A percentile compares a stretch with the other conserved stretches of the same genome.
These are phyloP conservation scores for Mercurialis annua DNA, from an alignment of 345 rosid genomes.

Conservation along the genomic window DNA sequence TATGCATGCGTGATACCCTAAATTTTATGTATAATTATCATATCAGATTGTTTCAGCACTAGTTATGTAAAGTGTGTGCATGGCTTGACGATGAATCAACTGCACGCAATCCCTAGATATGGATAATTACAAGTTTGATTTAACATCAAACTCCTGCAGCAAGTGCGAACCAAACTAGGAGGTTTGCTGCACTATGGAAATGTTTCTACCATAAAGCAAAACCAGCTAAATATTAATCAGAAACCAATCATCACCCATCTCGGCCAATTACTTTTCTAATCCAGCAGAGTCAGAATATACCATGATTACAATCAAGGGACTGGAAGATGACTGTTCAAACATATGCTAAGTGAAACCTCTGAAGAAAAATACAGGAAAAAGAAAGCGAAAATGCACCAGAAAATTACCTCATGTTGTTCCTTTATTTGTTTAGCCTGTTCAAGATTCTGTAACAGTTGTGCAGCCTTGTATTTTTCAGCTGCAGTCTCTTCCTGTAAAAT, in stretches of 20 bases:
- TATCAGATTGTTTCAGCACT: conserved; percentile 8
- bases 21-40: conserved; percentile 1
- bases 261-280: conserved; percentile 12
- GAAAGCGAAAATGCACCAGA: conserved; percentile 11
- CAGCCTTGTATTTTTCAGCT: conserved; percentile 51
- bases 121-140: background rate
- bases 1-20: conserved; percentile 3
- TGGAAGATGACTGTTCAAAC: background rate
- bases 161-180: conserved; percentile 17
- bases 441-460: conserved; percentile 43
- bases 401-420: conserved; percentile 55
- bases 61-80: background rate
- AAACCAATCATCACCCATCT: conserved; percentile 14
- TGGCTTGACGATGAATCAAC: background rate
- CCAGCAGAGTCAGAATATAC: conserved; percentile 5
- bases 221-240: conserved; percentile 1
- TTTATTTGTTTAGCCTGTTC: conserved; percentile 47
- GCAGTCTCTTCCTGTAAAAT: conserved; percentile 70
- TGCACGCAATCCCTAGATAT: background rate
- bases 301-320: conserved; percentile 10
- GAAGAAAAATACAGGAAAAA: conserved; percentile 2
- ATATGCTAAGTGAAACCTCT: background rate
- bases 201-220: background rate
- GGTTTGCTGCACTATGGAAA: conserved; percentile 5
- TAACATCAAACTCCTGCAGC: conserved; percentile 16